Conservation (phyloP, 441 rosid genomes). For the Metrosideros polymorpha region DNA sequence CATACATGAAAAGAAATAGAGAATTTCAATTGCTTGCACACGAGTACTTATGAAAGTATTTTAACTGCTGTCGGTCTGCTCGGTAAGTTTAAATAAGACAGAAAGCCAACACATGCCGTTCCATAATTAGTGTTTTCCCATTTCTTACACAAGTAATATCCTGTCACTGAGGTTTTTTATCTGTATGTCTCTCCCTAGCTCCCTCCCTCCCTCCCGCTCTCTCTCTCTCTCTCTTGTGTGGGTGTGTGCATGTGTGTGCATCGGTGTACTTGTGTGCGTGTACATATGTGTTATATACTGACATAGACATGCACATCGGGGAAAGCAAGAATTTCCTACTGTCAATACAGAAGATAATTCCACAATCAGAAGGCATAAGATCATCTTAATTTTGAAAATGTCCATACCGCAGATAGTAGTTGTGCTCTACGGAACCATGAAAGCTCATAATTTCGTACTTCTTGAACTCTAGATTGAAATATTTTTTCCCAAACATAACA, state of each 20-base stretch:
- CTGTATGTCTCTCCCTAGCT: background rate
- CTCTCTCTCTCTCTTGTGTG: background rate
- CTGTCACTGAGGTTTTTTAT: background rate
- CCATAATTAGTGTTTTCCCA: background rate
- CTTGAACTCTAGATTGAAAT: conserved; percentile 88
- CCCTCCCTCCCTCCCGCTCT: no score
- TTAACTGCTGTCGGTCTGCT: background rate
- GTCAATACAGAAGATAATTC: background rate
- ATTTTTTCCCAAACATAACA: conserved; percentile 99
- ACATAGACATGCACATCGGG: background rate
- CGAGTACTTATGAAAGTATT: background rate
- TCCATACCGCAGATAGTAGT: conserved; percentile 81
- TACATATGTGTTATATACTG: background rate
- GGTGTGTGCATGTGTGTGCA: background rate
- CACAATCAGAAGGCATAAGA: background rate
- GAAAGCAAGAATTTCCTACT: background rate
- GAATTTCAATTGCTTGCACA: background rate
- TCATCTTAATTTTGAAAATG: background rate
- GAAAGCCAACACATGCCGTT: background rate
- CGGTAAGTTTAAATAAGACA: background rate
- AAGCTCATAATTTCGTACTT: conserved; percentile 71
- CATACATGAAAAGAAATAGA: background rate
- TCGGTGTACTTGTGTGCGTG: background rate
- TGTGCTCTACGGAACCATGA: conserved; percentile 97
- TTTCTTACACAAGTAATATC: background rate